Evolutionary conservation across 805 yeast species (phyloP).

Genomic region (Limtongia smithiae): DNA sequence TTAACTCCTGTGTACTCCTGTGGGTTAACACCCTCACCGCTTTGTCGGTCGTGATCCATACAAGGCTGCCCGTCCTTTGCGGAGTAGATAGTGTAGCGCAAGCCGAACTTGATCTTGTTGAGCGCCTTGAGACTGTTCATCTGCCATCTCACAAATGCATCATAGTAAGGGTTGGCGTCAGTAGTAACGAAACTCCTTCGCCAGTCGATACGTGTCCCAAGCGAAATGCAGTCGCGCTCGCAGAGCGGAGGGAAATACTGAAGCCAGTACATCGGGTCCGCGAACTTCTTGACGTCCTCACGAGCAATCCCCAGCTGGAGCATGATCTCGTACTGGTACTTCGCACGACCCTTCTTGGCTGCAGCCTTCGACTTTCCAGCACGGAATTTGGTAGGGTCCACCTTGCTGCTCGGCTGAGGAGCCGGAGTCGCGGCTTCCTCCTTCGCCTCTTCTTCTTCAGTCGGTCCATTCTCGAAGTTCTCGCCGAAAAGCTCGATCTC

Average conservation of each 20-base stretch:
- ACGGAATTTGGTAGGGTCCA: constrained; percentile 82
- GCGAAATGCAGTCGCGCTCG: constrained; percentile 67
- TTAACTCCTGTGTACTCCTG: constrained; percentile 95
- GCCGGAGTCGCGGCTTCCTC: constrained; percentile 30
- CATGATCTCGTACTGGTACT: constrained; percentile 96
- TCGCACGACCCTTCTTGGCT: constrained; percentile 90
- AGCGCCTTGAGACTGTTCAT: constrained; percentile 78
- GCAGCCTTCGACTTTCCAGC: constrained; percentile 92
- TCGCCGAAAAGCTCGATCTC: constrained; percentile 88
- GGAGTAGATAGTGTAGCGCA: constrained; percentile 94
- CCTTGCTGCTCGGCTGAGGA: constrained; percentile 23
- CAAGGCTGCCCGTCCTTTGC: constrained; percentile 99
- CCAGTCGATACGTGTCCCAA: constrained; percentile 98
- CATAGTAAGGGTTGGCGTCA: constrained; percentile 91
- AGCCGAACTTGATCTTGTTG: constrained; percentile 95
- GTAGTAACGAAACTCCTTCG: constrained; percentile 94
- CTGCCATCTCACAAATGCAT: constrained; percentile 94
- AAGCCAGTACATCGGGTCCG: constrained; percentile 91
- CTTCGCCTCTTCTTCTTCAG: constrained; percentile 42
- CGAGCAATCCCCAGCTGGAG: constrained; percentile 82
- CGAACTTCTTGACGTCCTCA: constrained; percentile 80
- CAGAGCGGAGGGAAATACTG: constrained; percentile 87
- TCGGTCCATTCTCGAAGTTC: constrained; percentile 50
- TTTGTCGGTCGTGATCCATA: constrained; percentile 97
- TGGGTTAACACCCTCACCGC: constrained; percentile 96